Base-by-base conservation (phyloP, 108 stramenopile genomes). In the Cyclotella atomus region DNA sequence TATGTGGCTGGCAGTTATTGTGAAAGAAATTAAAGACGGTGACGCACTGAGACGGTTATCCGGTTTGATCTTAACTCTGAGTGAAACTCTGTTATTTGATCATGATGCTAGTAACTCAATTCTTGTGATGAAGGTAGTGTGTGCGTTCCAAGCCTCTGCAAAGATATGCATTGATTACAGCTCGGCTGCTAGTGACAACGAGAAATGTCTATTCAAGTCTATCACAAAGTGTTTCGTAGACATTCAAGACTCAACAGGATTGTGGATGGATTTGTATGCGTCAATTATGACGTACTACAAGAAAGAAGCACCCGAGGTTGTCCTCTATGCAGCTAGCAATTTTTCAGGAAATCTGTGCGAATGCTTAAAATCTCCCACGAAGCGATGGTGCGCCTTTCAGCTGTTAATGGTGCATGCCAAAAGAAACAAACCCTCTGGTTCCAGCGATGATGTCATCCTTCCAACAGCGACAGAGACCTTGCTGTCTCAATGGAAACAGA, bases 341-440 rank as follows among this genome's bases (percentile, higher is more conserved):
- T 62, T 66, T 29, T 61, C 77, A 15, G 60, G 82, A 21, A 65
- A 62, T 7, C 49, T 91, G 15, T 65, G 59, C 19, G 66, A 74
- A 19, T 76, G 72, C 41, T 77, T 91, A 16, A 79, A 50, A 59
- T 76, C 34, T 70, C 68, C 73, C 19, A 64, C 27, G 44, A 91
- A 91, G 65, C 68, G 82, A 74, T 75, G 75, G 57, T 79, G 77
- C 67, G 83, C 88, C 3, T 83, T 83, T 44, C 76, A 80, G 17
- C 56, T 93, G 41, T 50, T 93, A 25, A 52, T 70, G 35, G 29
- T 73, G 36, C 68, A 72, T 71, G 86, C 89, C 9, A 68, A 64
- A 28, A 30, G 38, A 2, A 25, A 70, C 25, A 44, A 59, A 45
- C 72, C 85, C 21, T 55, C 83, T 64, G 53, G 72, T 24, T 32